Evolutionary conservation across 768 basidiomycete species (phyloP), one percentile per base, ranked within the genome.

Genomic region (Mycena maculata): DNA sequence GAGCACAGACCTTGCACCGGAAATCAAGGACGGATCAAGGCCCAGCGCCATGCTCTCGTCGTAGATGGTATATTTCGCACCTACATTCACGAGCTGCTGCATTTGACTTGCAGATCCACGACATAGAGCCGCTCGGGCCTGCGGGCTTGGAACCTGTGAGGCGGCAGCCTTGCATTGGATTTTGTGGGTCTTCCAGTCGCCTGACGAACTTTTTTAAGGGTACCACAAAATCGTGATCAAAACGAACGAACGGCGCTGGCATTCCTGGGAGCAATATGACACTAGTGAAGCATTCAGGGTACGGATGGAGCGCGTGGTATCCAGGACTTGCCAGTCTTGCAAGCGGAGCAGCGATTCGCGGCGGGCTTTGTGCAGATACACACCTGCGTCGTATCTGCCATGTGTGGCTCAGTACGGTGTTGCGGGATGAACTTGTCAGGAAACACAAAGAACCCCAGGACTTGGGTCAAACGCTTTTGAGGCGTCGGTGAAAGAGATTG

Each of bases 151-250:
- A 16, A 20, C 16, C 38, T 41, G 42, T 25, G 28, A 28, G 4
- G 63, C 55, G 33, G 48, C 31, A 16, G 45, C 28, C 42, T 63
- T 71, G 44, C 70, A 71, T 22, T 56, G 45, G 22, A 42, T 39
- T 27, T 71, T 71, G 59, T 71, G 66, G 4, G 38, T n/a, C 13
- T 61, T 63, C 70, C 66, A 71, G 28, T 71, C 63, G 2, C 20
- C 70, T 67, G 7, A 0, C 1, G 20, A 33, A 10, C 23, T n/a
- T n/a, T n/a, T n/a, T n/a, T n/a, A 12, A 31, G 31, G 23, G 20
- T 3, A 10, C 20, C 18, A 9, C 1, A 31, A 20, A 16, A 59
- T 13, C n/a, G 23, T 23, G 10, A 23, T 53, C 16, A 7, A n/a
- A 36, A 13, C 33, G 23, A 4, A 49, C 59, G 13, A 1, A 65